Base-by-base conservation (phyloP, 306 rosid species). In the Notholithocarpus densiflorus region DNA sequence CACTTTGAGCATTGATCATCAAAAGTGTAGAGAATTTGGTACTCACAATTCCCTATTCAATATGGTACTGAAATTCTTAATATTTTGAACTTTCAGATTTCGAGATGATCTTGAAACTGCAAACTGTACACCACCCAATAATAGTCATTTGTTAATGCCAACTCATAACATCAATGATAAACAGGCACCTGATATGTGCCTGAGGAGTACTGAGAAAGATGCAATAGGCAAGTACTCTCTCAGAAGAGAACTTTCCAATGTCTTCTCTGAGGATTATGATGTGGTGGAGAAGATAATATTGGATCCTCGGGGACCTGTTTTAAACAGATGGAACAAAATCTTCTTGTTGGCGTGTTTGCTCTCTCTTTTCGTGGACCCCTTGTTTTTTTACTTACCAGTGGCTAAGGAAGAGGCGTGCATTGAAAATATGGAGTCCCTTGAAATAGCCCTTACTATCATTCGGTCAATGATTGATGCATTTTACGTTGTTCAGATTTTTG, bases 261-360 rank as follows among this genome's bases (percentile, higher is more conserved):
- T 89, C 14, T 89, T 89, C 54, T 89, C 91, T 37, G 91, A 89
- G 85, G 93, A 89, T 74, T 87, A 85, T 82, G 88, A 89, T 68
- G 71, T 81, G 51, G 75, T 71, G 53, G 79, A 89, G 71, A 82
- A 85, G 64, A 34, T 85, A 71, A 52, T 87, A 81, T 77, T 87
- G 68, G 93, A 89, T 71, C 93, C 93, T 2, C 81, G 89, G 59
- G 93, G 93, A 6, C 43, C 82, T 5, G 77, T 53, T 59, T 79
- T 84, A 20, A 78, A 80, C 45, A 54, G 27, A 77, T 89, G 93
- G 90, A 89, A 87, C 86, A 85, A 87, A 72, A 54, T 87, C 23
- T 87, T 89, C 79, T 83, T 89, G 69, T 82, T 85, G 27, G 89
- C 90, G 17, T 89, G 89, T 73, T 84, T 89, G 79, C 53, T 89